Evolutionary conservation across 192 early-diverging fungal species (phyloP), one percentile per base, ranked within the genome.

Genomic region (Podila minutissima): DNA sequence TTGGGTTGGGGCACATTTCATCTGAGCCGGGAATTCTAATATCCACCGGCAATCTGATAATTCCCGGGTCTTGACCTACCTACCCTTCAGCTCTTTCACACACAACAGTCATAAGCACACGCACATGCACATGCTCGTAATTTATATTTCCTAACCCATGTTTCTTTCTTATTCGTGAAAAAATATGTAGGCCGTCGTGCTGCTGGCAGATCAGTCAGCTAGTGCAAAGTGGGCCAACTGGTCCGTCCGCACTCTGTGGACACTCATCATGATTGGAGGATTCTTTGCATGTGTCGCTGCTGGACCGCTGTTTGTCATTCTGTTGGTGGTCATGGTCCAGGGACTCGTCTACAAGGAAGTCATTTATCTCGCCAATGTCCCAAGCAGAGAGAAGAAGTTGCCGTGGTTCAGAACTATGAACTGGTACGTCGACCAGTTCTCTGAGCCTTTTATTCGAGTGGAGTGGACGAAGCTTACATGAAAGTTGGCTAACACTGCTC

Each of bases 341-440:
- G 88, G 91, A 37, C 67, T 95, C 37, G 95, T 99, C 46, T 99
- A 95, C 84, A 88, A 88, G 62, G 97, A 99, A 82, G 95, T 99
- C n/a, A 97, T 99, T 74, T 89, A 91, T 28, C 90, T 99, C 61
- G 94, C 94, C 32, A 87, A 92, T 74, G 88, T 92, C 37, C 94
- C 94, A 22, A 93, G 93, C 71, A 93, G 91, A 64, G 92, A 95
- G 64, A 91, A 91, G 64, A 93, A 93, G 59, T 79, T 99, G 64
- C 94, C 95, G 8, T 99, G 96, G 96, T 93, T 95, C 77, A 90
- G 93, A 38, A 91, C 95, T 8, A 87, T 97, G 89, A 96, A 96
- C 81, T 97, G 94, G 93, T 90, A 85, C 20, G 69, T 50, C 17
- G 3, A 26, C 53, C 12, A 29, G 24, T 22, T n/a, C 29, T 26